Percentiles rank a stretch among this genome's conserved stretches.
Evolutionary conservation across 345 rosid species (phyloP).

Genomic region (Mallotus nudiflorus): DNA sequence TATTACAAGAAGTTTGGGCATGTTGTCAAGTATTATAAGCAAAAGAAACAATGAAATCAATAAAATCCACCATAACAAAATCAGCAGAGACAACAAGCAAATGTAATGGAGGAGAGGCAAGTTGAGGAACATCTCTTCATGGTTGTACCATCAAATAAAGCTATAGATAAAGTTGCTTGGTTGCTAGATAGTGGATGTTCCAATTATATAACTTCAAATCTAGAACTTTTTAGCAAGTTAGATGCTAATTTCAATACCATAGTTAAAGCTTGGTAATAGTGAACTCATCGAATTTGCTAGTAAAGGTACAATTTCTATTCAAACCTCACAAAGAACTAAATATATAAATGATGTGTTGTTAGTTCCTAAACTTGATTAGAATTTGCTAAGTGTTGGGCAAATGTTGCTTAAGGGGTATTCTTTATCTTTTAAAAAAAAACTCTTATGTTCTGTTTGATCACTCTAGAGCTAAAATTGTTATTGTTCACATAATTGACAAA

Average conservation of each 20-base stretch:
- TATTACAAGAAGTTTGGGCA: no score
- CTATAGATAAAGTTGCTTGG: background rate
- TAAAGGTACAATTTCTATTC: no score
- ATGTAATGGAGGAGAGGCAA: background rate
- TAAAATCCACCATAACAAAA: background rate
- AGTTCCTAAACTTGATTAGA: background rate
- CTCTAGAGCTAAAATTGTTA: no score
- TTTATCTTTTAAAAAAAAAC: background rate
- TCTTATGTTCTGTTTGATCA: background rate
- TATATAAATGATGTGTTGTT: background rate
- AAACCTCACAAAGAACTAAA: background rate
- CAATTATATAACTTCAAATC: background rate
- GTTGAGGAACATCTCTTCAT: background rate
- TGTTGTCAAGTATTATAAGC: no score
- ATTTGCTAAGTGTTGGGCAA: background rate
- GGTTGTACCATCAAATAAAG: background rate
- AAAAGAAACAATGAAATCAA: background rate
- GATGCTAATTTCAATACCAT: background rate
- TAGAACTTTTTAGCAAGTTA: background rate
- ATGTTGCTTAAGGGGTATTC: background rate
- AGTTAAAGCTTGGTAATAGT: background rate
- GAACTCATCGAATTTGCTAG: background rate
- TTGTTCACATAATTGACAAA: no score
- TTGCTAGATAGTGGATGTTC: background rate
- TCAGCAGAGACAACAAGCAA: no score